These are phyloP conservation scores for Aspergillus brasiliensis DNA, from an alignment of 2,329 filamentous ascomycete genomes.

Conservation along the genomic window DNA sequence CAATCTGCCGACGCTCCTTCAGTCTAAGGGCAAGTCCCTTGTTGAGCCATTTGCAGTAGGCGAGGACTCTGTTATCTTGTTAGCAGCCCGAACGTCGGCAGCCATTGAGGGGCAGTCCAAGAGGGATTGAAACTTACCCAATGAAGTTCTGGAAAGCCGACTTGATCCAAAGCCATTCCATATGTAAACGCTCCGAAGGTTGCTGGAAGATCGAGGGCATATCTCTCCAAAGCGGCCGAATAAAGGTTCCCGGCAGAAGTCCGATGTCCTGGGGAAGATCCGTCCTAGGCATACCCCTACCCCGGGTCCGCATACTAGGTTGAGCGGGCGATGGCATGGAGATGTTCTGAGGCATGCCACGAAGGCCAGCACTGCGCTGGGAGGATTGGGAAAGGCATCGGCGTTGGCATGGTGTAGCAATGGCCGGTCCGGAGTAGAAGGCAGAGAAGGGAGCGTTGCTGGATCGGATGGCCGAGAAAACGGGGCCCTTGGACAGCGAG, in stretches of 20 bases:
- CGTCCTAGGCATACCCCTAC: conserved; percentile 32
- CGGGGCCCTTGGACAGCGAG: conserved; percentile 28
- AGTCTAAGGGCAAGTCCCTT: conserved; percentile 38
- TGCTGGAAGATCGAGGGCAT: conserved; percentile 44
- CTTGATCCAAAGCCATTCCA: conserved; percentile 47
- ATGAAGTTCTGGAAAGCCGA: conserved; percentile 35
- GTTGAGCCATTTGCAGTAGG: conserved; percentile 37
- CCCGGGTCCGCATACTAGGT: conserved; percentile 42
- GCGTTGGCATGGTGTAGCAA: conserved; percentile 28
- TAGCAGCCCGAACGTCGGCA: conserved; percentile 11
- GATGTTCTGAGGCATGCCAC: conserved; percentile 24
- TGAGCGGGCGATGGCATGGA: conserved; percentile 34
- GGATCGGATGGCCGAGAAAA: conserved; percentile 23
- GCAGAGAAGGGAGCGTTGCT: conserved; percentile 15
- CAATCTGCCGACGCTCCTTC: conserved; percentile 38
- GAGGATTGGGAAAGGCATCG: conserved; percentile 39
- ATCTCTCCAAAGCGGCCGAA: conserved; percentile 42
- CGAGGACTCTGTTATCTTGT: conserved; percentile 28
- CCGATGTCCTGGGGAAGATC: conserved; percentile 49
- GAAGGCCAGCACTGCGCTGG: conserved; percentile 19
- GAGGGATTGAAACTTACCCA: conserved; percentile 29
- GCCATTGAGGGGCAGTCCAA: neutral
- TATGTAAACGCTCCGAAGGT: conserved; percentile 36
- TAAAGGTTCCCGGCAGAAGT: conserved; percentile 47
- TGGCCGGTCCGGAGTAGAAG: conserved; percentile 1